Evolutionary conservation across 1,284 basidiomycete species (phyloP), one percentile per base, ranked within the genome.

Genomic region (Ganoderma meredithae): DNA sequence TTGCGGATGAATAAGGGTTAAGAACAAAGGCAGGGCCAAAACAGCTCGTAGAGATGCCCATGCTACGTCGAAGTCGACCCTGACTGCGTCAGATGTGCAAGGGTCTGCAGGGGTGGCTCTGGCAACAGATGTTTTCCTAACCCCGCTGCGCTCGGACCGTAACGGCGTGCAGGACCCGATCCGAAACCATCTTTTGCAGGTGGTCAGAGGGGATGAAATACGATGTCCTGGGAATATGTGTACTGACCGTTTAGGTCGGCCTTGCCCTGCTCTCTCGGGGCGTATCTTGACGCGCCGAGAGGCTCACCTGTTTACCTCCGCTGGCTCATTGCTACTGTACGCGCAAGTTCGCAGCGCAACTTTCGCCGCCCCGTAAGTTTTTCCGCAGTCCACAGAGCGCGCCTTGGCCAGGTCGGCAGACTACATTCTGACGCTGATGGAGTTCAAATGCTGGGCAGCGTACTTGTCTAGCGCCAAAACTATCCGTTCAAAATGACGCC

Each of bases 241-340:
- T 12, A 10, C n/a, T 17, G 7, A n/a, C 17, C 2, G 9, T 49
- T 49, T 10, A 25, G 47, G 47, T 49, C 22, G 22, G 31, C 31
- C 31, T 31, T 31, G 31, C 3, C 3, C 3, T 31, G 31, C 31
- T 31, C 31, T 49, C 47, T 49, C 47, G n/a, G 12, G 47, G 47
- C 47, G 47, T 49, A 49, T 49, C 47, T 49, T 22, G 47, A 25
- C 47, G 47, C 47, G 47, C 47, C 47, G 25, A 13, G 47, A 52
- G 25, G 22, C 31, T 52, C 22, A 25, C 12, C 47, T 52, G 22
- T n/a, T n/a, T 47, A 49, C n/a, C 22, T 5, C n/a, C 47, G 47
- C 6, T n/a, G 3, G 44, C n/a, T 22, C n/a, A 9, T 8, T 22
- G n/a, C 22, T 49, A 3, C 41, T 43, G 41, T 49, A 44, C n/a